phyloP scores from a whole-genome alignment of 495 filamentous ascomycete genomes.

The Trichodelitschia bisporula region DNA sequence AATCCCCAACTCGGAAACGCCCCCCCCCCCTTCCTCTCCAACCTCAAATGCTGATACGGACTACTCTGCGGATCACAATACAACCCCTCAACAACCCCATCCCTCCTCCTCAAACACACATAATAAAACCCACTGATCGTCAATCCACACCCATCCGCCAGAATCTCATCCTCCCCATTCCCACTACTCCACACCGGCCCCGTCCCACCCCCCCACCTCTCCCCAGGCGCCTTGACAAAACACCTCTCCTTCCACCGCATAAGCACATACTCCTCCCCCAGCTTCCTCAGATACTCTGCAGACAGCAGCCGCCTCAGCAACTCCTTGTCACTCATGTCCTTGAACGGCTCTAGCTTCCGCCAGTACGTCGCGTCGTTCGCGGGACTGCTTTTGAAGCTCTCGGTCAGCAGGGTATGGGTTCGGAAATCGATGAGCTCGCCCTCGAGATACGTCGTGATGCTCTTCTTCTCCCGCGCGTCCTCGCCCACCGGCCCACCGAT shows the following conservation, averaged over 20 bases:
- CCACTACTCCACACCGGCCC: neutral
- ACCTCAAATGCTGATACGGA: slow-evolving; percentile 41
- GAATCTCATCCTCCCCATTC: slow-evolving; percentile 1
- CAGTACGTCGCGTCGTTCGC: slow-evolving; percentile 44
- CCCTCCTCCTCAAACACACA: slow-evolving; percentile 32
- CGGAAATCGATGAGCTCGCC: slow-evolving; percentile 59
- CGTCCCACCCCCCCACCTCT: slow-evolving; percentile 1
- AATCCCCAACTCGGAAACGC: slow-evolving; percentile 10
- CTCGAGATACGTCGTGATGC: slow-evolving; percentile 47
- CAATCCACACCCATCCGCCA: slow-evolving; percentile 21
- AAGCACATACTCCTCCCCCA: slow-evolving; percentile 37
- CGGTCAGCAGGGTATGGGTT: slow-evolving; percentile 39
- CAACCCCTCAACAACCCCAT: slow-evolving; percentile 39
- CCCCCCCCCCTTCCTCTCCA: slow-evolving; percentile 21
- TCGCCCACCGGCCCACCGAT: slow-evolving; percentile 2
- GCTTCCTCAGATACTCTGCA: slow-evolving; percentile 26
- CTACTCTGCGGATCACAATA: slow-evolving; percentile 52
- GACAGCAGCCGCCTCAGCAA: slow-evolving; percentile 33
- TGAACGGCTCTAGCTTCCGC: slow-evolving; percentile 44
- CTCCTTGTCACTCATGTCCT: slow-evolving; percentile 27
- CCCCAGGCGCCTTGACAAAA: slow-evolving; percentile 22
- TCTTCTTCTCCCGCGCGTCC: slow-evolving; percentile 17
- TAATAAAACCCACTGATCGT: slow-evolving; percentile 63
- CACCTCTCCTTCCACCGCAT: slow-evolving; percentile 69
- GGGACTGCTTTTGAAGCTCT: slow-evolving; percentile 34